Conservation (phyloP, 1,284 basidiomycete genomes). For the Violaceomyces palustris region DNA sequence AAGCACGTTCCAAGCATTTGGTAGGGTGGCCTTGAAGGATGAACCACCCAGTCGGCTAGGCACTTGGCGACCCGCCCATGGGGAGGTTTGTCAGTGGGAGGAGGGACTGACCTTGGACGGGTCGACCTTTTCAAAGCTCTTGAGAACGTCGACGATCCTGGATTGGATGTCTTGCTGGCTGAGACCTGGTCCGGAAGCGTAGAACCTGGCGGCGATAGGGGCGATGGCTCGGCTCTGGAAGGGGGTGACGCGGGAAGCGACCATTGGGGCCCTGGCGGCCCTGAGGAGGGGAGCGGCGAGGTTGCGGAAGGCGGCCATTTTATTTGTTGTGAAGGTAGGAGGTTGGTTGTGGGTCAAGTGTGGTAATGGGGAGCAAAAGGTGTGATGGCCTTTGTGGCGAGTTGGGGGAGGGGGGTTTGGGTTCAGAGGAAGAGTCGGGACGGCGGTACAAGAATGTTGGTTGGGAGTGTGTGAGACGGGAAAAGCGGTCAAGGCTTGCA, state of each 20-base stretch:
- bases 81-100: too few relatives aligned
- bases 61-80: too few relatives aligned
- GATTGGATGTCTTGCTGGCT: slow-evolving; percentile 71
- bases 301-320: slow-evolving; percentile 32
- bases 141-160: slow-evolving; percentile 81
- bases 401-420: too few relatives aligned
- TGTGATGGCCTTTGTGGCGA: too few relatives aligned
- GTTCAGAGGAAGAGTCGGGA: too few relatives aligned
- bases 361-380: slow-evolving; percentile 1
- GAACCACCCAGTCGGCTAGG: too few relatives aligned
- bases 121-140: slow-evolving; percentile 93
- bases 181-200: slow-evolving; percentile 71
- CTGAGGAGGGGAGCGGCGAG: slow-evolving; percentile 28
- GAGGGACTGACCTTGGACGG: slow-evolving; percentile 62
- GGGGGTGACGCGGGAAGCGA: slow-evolving; percentile 26
- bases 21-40: too few relatives aligned
- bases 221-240: slow-evolving; percentile 6
- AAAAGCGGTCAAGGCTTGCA: too few relatives aligned
- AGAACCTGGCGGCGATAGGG: too few relatives aligned
- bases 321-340: slow-evolving; percentile 2
- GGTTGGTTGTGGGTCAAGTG: not conserved
- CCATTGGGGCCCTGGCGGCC: slow-evolving; percentile 18
- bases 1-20: too few relatives aligned
- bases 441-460: too few relatives aligned
- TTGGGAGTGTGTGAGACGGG: too few relatives aligned